phyloP scores from a whole-genome alignment of 148 eudicot genomes.

The Rhododendron mucronatum region DNA sequence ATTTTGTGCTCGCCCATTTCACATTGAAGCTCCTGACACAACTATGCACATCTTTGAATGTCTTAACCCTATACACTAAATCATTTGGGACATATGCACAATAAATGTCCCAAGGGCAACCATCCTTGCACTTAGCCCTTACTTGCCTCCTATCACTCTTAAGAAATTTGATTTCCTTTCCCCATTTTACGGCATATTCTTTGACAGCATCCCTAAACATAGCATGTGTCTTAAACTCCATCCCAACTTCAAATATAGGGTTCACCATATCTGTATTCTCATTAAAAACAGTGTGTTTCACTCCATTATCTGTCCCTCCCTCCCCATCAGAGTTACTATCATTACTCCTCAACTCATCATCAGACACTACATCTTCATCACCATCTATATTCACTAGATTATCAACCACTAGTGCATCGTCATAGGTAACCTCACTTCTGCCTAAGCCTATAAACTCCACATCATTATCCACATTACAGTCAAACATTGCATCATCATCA shows the following conservation, averaged over 20 bases:
- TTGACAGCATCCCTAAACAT: too few relatives aligned
- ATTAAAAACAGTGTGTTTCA: neutral
- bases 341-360: neutral
- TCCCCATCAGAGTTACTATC: neutral
- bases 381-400: neutral
- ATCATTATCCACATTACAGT: neutral
- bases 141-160: neutral
- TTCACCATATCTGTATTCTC: neutral
- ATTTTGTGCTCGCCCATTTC: neutral
- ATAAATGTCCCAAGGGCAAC: neutral
- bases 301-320: neutral
- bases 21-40: neutral
- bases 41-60: neutral
- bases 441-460: neutral
- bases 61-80: neutral
- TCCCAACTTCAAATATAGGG: neutral
- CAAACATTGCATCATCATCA: neutral
- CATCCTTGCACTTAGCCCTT: neutral
- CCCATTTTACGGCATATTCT: neutral
- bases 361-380: neutral
- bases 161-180: neutral
- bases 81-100: neutral
- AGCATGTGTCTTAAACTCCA: neutral
- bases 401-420: neutral
- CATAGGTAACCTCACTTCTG: neutral